Evolutionary conservation across 352 stramenopile genomes (phyloP).

Genomic region (Pythium biforme): DNA sequence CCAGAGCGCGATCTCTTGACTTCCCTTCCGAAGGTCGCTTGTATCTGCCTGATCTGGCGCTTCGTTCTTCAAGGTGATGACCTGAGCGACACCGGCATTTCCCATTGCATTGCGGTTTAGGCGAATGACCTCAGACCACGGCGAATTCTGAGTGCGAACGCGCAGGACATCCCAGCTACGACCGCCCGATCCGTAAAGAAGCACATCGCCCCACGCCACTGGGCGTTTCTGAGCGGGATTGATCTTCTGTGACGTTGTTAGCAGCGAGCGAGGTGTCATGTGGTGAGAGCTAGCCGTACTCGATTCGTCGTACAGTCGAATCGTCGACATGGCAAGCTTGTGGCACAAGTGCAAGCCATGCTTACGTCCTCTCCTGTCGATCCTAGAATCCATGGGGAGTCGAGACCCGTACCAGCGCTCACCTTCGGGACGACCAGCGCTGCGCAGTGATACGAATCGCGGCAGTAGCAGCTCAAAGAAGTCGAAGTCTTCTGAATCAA

Average conservation of each 20-base stretch:
- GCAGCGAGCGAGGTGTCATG: conserved; percentile 67
- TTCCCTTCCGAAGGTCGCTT: conserved; percentile 62
- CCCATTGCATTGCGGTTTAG: conserved; percentile 88
- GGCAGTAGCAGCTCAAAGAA: conserved; percentile 83
- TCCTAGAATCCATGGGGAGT: conserved; percentile 56
- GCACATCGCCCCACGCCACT: conserved; percentile 75
- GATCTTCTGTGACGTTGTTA: conserved; percentile 69
- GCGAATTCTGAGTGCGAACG: conserved; percentile 69
- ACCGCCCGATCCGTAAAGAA: conserved; percentile 70
- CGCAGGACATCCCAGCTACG: conserved; percentile 85
- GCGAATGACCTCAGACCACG: conserved; percentile 84
- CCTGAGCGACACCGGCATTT: conserved; percentile 84
- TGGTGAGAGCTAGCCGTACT: conserved; percentile 86
- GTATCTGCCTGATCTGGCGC: conserved; percentile 52
- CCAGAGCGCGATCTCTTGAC: conserved; percentile 83
- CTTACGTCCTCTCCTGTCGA: conserved; percentile 61
- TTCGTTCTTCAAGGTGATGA: conserved; percentile 82
- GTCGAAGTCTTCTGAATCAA: conserved; percentile 79
- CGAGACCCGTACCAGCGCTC: conserved; percentile 81
- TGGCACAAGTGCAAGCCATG: conserved; percentile 85
- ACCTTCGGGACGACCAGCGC: conserved; percentile 75
- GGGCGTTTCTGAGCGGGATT: conserved; percentile 80
- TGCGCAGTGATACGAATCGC: conserved; percentile 84
- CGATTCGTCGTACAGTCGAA: conserved; percentile 84
- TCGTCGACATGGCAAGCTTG: conserved; percentile 85